phyloP scores from a whole-genome alignment of 2,329 filamentous ascomycete genomes.

The Colletotrichum tabaci region DNA sequence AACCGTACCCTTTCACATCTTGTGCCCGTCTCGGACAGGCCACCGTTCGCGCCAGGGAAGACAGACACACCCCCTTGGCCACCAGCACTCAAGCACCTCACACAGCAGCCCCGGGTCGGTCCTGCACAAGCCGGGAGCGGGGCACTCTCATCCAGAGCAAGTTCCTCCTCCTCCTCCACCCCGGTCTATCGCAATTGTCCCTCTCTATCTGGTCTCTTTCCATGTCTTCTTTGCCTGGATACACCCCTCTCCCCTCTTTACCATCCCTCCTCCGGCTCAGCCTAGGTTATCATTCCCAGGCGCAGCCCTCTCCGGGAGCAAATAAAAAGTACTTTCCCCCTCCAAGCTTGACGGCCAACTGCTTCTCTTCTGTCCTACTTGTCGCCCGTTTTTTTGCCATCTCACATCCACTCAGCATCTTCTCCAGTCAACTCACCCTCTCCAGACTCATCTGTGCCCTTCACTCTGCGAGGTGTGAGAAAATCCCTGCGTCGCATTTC shows the following conservation, averaged over 20 bases:
- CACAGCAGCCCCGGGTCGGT: conserved; percentile 12
- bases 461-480: not conserved
- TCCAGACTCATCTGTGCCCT: not conserved
- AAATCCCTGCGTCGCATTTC: not conserved
- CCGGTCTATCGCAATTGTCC: not conserved
- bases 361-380: not conserved
- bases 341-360: not conserved
- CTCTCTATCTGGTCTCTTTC: conserved; percentile 1
- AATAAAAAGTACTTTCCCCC: conserved; percentile 39
- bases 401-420: not conserved
- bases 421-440: not conserved
- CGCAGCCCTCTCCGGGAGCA: conserved; percentile 29
- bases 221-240: not conserved
- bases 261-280: conserved; percentile 7
- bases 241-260: conserved; percentile 15
- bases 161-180: not conserved
- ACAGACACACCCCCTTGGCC: not conserved
- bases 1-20: conserved; percentile 2
- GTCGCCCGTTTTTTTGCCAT: not conserved
- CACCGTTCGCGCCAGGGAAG: conserved; percentile 20
- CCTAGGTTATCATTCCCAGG: conserved; percentile 21
- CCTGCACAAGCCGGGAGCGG: conserved; percentile 18
- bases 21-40: conserved; percentile 16
- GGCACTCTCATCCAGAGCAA: conserved; percentile 4
- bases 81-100: conserved; percentile 3